Percentiles rank a stretch among this genome's conserved stretches.
These are phyloP conservation scores for Kodamaea restingae DNA, from an alignment of 805 yeast genomes.

Conservation along the genomic window DNA sequence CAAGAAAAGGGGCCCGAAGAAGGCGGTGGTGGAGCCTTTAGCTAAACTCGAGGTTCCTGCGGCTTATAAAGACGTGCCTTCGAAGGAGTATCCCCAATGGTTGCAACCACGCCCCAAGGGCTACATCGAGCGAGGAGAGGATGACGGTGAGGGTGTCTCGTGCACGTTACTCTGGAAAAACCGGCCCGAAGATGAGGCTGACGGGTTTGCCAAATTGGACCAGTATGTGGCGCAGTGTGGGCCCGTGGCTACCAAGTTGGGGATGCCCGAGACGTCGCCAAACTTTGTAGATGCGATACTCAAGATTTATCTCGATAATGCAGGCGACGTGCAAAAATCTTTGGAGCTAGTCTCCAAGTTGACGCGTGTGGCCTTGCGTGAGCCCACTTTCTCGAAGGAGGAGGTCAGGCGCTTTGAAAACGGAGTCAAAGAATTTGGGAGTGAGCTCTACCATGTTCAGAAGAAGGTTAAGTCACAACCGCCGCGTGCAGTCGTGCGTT, in stretches of 20 bases:
- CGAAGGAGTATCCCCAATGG: slow-evolving; percentile 64
- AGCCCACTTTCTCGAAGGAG: slow-evolving; percentile 66
- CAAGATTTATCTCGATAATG: slow-evolving; percentile 46
- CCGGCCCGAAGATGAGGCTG: slow-evolving; percentile 26
- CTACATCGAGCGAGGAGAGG: slow-evolving; percentile 79
- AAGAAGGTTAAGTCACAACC: slow-evolving; percentile 72
- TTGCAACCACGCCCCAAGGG: slow-evolving; percentile 75
- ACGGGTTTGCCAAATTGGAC: slow-evolving; percentile 40
- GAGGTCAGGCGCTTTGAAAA: slow-evolving; percentile 71
- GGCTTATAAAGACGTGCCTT: slow-evolving; percentile 37
- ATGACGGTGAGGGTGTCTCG: slow-evolving; percentile 49
- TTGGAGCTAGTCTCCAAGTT: slow-evolving; percentile 41
- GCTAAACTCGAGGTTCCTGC: slow-evolving; percentile 43
- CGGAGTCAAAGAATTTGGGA: slow-evolving; percentile 68
- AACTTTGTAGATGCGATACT: slow-evolving; percentile 78
- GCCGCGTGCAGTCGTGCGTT: slow-evolving; percentile 76
- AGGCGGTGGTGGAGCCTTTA: slow-evolving; percentile 5
- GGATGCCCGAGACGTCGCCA: slow-evolving; percentile 60
- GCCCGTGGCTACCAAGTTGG: slow-evolving; percentile 53
- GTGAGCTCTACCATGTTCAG: slow-evolving; percentile 71
- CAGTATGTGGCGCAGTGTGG: slow-evolving; percentile 52
- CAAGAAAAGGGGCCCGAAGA: slow-evolving; percentile 11
- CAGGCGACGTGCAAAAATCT: slow-evolving; percentile 52
- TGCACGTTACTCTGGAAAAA: slow-evolving; percentile 64
- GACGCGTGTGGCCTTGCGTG: slow-evolving; percentile 58